A percentile compares a stretch with the other conserved stretches of the same genome.
phyloP scores from a whole-genome alignment of 768 basidiomycete genomes.

The Cyclocybe cylindracea region DNA sequence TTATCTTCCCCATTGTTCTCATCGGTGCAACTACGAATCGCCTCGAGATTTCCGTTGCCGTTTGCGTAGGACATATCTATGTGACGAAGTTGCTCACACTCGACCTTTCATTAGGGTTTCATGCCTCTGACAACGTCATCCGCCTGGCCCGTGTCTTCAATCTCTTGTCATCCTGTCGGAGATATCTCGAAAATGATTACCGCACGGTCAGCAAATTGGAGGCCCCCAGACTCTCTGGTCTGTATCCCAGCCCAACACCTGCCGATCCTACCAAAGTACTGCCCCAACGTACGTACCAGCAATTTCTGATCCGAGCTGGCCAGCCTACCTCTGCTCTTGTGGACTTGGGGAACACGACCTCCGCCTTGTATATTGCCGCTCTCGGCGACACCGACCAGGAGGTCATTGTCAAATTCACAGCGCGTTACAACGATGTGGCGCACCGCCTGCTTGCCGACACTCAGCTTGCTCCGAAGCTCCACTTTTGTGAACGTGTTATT shows the following conservation, averaged over 20 bases:
- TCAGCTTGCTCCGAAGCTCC: constrained; percentile 16
- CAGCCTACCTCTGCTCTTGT: constrained; percentile 11
- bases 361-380: constrained; percentile 18
- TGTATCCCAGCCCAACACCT: constrained; percentile 12
- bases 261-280: constrained; percentile 5
- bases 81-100: constrained; percentile 15
- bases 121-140: constrained; percentile 16
- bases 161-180: constrained; percentile 8
- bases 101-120: constrained; percentile 15
- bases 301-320: constrained; percentile 13
- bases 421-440: constrained; percentile 17
- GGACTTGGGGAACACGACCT: constrained; percentile 12
- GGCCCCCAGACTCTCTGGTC: constrained; percentile 2
- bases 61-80: constrained; percentile 15
- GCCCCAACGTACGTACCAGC: constrained; percentile 13
- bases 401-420: constrained; percentile 23
- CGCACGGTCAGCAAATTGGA: constrained; percentile 2
- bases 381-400: constrained; percentile 10
- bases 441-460: constrained; percentile 16
- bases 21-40: constrained; percentile 19
- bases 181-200: constrained; percentile 12
- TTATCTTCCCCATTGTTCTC: constrained; percentile 16
- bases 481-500: constrained; percentile 15
- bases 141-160: constrained; percentile 16
- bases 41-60: constrained; percentile 9